Base-by-base conservation (phyloP, 805 yeast genomes). In the Tetrapisispora namnaoensis region DNA sequence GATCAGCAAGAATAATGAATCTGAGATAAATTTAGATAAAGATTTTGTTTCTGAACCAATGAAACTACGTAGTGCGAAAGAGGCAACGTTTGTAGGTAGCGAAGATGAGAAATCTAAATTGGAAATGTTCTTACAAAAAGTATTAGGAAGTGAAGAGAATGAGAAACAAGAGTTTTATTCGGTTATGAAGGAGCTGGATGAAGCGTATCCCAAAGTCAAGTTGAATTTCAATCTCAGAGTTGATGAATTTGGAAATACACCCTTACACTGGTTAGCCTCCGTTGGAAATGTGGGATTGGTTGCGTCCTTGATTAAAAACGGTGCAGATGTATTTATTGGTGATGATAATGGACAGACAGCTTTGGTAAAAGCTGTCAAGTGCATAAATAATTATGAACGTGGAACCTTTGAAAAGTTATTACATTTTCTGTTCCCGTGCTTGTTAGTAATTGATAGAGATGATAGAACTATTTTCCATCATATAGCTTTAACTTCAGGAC, bases 261-360 rank as follows among this genome's bases (percentile, higher is more conserved):
- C 96, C 0, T 73, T 93, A 49, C 99, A 93, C 66, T 86, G 98
- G 95, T 95, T 97, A 3, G 82, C 97, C 16, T 86, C 97, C 0
- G 74, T 93, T 63, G 98, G 95, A 0, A 79, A 87, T 50, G 67
- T 82, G 1, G 70, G 79, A 2, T 72, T 90, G 46, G 91, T 88
- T 3, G 78, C 71, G 41, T 81, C 81, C 37, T 72, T 87, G 16
- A 83, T 93, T 30, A 70, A 76, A 37, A 72, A 75, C 41, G 86
- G 87, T 14, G 82, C 95, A 1, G 76, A 78, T 52, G 74, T 91
- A 37, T 54, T 59, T 18, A n/a, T 63, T 78, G 76, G 93, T 41
- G 95, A 91, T 65, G 78, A 78, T 54, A 77, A 77, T 37, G 98
- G 98, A 17, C 96, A 93, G 65, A 83, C 96, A 0, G 86, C 96